phyloP scores from a whole-genome alignment of 1,284 basidiomycete species.

The Laetiporus sulphureus region DNA sequence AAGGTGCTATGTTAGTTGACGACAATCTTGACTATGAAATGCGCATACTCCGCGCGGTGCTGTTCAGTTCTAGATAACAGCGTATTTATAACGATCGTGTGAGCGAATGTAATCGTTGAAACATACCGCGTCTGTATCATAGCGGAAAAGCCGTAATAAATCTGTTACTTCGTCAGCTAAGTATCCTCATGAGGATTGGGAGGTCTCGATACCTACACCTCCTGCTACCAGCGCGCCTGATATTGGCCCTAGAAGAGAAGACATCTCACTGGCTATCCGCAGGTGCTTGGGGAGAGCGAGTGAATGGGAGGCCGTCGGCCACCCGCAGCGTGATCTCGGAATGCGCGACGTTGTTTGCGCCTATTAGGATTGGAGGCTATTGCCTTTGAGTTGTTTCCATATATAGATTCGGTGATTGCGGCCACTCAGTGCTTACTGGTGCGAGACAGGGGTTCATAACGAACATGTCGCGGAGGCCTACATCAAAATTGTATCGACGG shows the following conservation, averaged over 20 bases:
- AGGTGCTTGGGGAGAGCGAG: background rate
- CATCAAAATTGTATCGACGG: no score
- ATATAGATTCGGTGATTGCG: no score
- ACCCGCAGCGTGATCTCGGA: background rate
- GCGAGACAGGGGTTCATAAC: no score
- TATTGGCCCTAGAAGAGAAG: constrained; percentile 22
- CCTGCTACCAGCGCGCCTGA: constrained; percentile 20
- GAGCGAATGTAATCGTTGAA: background rate
- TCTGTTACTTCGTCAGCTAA: constrained; percentile 11
- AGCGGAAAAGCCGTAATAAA: constrained; percentile 28
- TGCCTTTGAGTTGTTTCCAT: constrained; percentile 1
- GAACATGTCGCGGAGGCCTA: no score
- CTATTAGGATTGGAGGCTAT: constrained; percentile 9
- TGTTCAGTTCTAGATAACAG: constrained; percentile 20
- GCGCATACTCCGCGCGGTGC: constrained; percentile 22
- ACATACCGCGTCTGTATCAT: constrained; percentile 23
- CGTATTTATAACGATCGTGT: background rate
- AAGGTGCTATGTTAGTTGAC: background rate
- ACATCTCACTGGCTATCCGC: constrained; percentile 14
- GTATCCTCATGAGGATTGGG: background rate
- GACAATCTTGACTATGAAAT: constrained; percentile 3
- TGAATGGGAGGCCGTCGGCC: no score
- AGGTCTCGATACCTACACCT: constrained; percentile 12
- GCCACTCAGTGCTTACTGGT: no score
- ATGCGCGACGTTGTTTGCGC: constrained; percentile 1